A percentile compares a stretch with the other conserved stretches of the same genome.
Evolutionary conservation across 257 asterid genomes (phyloP).

Genomic region (Solanum chmielewskii): DNA sequence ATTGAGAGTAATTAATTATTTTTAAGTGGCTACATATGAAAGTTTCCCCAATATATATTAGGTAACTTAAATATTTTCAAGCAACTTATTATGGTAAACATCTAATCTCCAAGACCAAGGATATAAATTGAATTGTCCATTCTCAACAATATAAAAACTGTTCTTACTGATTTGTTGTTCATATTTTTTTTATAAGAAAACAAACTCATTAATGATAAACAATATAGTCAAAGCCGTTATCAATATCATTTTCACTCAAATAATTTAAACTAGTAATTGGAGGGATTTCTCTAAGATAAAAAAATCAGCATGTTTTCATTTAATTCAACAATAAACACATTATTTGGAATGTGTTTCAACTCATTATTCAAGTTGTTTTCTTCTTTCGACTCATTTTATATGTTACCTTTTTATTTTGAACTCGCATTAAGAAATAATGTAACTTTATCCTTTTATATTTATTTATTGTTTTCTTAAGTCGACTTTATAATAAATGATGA

Average conservation of each 20-base stretch:
- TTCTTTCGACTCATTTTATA: too few species aligned
- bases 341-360: background rate
- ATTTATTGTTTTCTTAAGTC: too few species aligned
- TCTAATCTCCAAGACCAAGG: background rate
- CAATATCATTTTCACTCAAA: background rate
- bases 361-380: background rate
- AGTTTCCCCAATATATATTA: too few species aligned
- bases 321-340: background rate
- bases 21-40: too few species aligned
- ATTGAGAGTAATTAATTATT: too few species aligned
- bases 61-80: background rate
- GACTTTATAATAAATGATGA: too few species aligned
- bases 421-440: too few species aligned
- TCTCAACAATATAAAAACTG: background rate
- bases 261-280: background rate
- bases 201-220: background rate
- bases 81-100: background rate
- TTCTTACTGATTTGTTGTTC: background rate
- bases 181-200: background rate
- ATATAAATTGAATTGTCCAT: background rate
- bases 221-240: background rate
- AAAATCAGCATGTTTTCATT: too few species aligned
- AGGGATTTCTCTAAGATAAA: background rate
- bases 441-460: too few species aligned
- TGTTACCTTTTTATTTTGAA: too few species aligned